phyloP scores from a whole-genome alignment of 306 rosid genomes.

The Senna tora region DNA sequence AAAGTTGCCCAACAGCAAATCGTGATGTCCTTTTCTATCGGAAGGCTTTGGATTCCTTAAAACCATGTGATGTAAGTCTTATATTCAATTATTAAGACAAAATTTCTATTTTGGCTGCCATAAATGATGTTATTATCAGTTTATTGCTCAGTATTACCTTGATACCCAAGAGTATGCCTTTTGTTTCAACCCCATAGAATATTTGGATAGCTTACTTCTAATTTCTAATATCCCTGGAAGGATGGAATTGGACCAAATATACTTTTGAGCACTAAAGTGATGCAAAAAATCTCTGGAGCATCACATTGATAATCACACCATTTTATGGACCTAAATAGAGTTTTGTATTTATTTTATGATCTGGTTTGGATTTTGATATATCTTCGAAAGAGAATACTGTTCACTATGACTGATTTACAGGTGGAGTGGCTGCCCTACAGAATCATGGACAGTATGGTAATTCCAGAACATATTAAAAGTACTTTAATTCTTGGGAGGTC shows the following conservation, averaged over 20 bases:
- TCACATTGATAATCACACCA: not conserved
- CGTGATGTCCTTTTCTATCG: constrained; percentile 13
- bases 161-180: not conserved
- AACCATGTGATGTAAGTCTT: constrained; percentile 17
- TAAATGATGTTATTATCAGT: not conserved
- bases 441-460: constrained; percentile 15
- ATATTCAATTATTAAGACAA: not conserved
- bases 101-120: not conserved
- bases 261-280: not conserved
- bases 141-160: not conserved
- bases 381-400: not conserved
- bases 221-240: not conserved
- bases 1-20: constrained; percentile 20
- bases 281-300: not conserved
- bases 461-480: constrained; percentile 10
- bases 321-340: not conserved
- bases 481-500: constrained; percentile 21
- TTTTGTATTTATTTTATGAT: not conserved
- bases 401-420: not conserved
- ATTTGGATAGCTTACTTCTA: not conserved
- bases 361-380: not conserved
- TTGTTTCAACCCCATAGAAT: not conserved
- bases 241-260: not conserved
- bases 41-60: constrained; percentile 21
- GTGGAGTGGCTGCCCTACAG: constrained; percentile 17